Base-by-base conservation (phyloP, 2,329 filamentous ascomycete species). In the Rhinocladiella similis region DNA sequence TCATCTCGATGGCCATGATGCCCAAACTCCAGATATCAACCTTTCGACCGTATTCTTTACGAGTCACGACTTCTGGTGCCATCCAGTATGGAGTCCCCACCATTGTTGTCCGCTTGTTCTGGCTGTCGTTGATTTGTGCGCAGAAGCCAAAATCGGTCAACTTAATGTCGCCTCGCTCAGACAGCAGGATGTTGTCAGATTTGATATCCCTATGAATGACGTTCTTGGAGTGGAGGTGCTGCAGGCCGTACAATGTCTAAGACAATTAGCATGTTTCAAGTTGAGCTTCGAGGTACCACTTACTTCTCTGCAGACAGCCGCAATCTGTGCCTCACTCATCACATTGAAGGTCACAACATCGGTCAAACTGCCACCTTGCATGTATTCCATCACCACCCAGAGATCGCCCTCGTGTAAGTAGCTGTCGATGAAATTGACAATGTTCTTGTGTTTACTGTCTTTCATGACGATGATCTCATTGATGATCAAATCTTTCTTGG, bases 1-100 rank as follows among this genome's bases (percentile, higher is more conserved):
- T 96, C 94, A 99, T 99, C 75, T 99, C 94, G 68, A 99, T 97
- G 6, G 94, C 91, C 94, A 99, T 97, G 76, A 99, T 99, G 57
- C 94, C 94, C 43, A 99, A 79, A 57, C 90, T 96, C 94, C 94
- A 99, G 65, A 99, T 97, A 70, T 99, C 94, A 53, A 99, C 93
- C 75, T 97, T 99, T 61, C 93, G 88, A 64, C 94, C 94, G 74
- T 99, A 99, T 75, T 97, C 94, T 73, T 97, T 97, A 41, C 92
- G 83, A 5, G 91, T 97, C 25, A 99, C 94, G 19, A 99, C 93
- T 75, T 99, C 94, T 3, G 94, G 94, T 1, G 94, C 94, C 94
- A 99, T 99, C 94, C 94, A 99, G 75, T 99, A 99, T 1, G 94
- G 94, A 6, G 94, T 97, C 52, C 94, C 94, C 43, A 99, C 94